Evolutionary conservation across 2,329 filamentous ascomycete genomes (phyloP), one percentile per base, ranked within the genome.

Genomic region (Bipolaris cookei): DNA sequence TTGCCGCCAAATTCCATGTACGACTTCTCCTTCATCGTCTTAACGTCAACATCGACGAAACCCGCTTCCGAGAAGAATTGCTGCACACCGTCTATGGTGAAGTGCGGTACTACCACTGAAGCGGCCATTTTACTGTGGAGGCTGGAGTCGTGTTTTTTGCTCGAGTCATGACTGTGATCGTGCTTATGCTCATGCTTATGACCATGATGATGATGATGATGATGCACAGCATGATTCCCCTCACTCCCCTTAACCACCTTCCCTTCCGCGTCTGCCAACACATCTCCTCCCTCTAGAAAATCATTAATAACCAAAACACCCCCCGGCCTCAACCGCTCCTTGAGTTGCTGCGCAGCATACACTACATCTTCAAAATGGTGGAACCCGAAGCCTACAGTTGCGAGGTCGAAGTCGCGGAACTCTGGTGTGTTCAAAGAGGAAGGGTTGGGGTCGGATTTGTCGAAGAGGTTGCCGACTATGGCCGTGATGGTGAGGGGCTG

Each of bases 271-370:
- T 67, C 71, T 16, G 61, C 70, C 43, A 64, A 48, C 6, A 68
- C 2, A 61, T 75, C 74, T 1, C 68, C 80, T 63, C 88, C 85
- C 7, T 86, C 79, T 16, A 89, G 68, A 58, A 92, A 88, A 69
- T 92, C 90, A 43, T 89, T 78, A 52, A 92, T 84, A 46, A 91
- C 77, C 42, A 91, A 78, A 1, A 87, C 84, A 10, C 90, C 90
- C 3, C 88, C 88, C 2, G 83, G 82, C 61, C 82, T 83, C 56
- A 93, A 77, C 8, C 89, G 83, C 68, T 85, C 80, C 3, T 81
- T 84, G 34, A 93, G 77, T 45, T 84, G 80, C 59, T 77, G 77
- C 4, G 88, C 82, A 0, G 87, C 85, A 28, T 87, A 76, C 1
- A 78, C 79, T 3, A 88, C 86, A 66, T 91, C 81, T 58, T 86